These are phyloP conservation scores for Syncephalis plumigaleata DNA, from an alignment of 371 early-diverging fungal genomes.

Conservation along the genomic window DNA sequence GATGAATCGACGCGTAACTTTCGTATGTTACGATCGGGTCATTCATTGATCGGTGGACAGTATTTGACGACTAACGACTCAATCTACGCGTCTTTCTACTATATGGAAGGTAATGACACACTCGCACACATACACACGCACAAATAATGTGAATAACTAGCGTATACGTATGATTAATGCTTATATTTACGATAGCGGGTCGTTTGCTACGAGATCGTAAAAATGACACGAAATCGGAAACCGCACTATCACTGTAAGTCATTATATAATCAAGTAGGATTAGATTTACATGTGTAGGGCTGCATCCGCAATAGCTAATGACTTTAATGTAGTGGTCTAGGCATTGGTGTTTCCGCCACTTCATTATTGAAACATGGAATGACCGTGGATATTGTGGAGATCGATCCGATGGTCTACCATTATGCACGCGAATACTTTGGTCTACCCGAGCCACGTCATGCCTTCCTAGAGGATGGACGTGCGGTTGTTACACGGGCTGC, in stretches of 20 bases:
- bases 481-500: constrained; percentile 27
- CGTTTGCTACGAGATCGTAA: constrained; percentile 19
- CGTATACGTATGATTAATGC: neutral
- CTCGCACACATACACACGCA: neutral
- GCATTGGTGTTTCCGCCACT: constrained; percentile 56
- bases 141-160: neutral
- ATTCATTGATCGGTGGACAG: constrained; percentile 63
- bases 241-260: constrained; percentile 13
- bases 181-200: constrained; percentile 12
- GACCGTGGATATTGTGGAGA: constrained; percentile 52
- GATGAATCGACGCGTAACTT: constrained; percentile 31
- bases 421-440: constrained; percentile 46
- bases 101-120: constrained; percentile 33
- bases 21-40: constrained; percentile 56
- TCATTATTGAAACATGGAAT: constrained; percentile 32
- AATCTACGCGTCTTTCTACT: constrained; percentile 56
- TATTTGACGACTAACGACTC: constrained; percentile 38
- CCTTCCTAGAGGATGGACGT: constrained; percentile 52
- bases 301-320: neutral
- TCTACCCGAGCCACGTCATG: constrained; percentile 25
- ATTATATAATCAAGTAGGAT: neutral
- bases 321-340: constrained; percentile 40
- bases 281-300: neutral
- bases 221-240: constrained; percentile 4
- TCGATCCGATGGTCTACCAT: constrained; percentile 46